These are phyloP conservation scores for Lepidium africanum DNA, from an alignment of 345 rosid species.

Conservation along the genomic window DNA sequence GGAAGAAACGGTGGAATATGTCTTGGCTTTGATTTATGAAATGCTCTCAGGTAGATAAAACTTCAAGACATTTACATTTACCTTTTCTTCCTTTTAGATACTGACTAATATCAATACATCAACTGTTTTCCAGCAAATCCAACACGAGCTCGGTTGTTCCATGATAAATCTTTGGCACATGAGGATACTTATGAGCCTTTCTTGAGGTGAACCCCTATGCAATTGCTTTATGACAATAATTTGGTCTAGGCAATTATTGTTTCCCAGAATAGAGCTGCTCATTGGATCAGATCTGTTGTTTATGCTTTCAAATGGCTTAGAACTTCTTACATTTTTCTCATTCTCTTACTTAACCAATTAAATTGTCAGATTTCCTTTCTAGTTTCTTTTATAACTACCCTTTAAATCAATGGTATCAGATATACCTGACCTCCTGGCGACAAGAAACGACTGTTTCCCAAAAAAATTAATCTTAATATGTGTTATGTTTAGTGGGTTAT, in stretches of 20 bases:
- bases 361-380: not conserved
- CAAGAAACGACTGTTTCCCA: not conserved
- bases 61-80: not conserved
- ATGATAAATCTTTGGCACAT: slow-evolving; percentile 63
- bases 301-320: not conserved
- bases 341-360: not conserved
- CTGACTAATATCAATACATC: slow-evolving; percentile 12
- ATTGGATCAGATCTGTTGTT: not conserved
- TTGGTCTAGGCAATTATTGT: not conserved
- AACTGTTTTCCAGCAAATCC: slow-evolving; percentile 67
- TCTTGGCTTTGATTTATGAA: slow-evolving; percentile 86
- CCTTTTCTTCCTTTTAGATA: not conserved
- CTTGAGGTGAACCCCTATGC: slow-evolving; percentile 59
- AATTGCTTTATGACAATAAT: not conserved
- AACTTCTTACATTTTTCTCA: not conserved
- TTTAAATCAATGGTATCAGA: not conserved
- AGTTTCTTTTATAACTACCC: not conserved
- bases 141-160: slow-evolving; percentile 83
- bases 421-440: not conserved
- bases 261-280: not conserved
- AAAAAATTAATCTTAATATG: not conserved
- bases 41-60: slow-evolving; percentile 63
- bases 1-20: slow-evolving; percentile 98
- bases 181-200: slow-evolving; percentile 93
- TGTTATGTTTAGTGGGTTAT: not conserved